phyloP scores from a whole-genome alignment of 2,329 filamentous ascomycete species.

The Zymoseptoria pseudotritici region DNA sequence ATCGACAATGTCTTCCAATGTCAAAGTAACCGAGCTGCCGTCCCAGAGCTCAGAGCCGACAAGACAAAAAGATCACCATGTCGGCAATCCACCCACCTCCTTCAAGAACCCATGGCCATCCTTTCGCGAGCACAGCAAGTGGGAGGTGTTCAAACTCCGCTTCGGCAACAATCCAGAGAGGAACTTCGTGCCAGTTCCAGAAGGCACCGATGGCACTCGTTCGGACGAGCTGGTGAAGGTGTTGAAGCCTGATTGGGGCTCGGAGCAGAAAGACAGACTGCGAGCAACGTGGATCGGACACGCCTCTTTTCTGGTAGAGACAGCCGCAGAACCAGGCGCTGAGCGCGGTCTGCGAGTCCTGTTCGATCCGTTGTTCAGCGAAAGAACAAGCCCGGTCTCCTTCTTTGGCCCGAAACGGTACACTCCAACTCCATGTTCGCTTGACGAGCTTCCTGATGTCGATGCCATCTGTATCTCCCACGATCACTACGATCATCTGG shows the following conservation, averaged over 20 bases:
- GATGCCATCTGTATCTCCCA: conserved; percentile 49
- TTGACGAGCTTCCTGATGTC: conserved; percentile 45
- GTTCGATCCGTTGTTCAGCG: conserved; percentile 48
- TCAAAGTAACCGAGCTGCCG: conserved; percentile 3
- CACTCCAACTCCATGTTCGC: conserved; percentile 43
- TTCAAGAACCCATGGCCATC: conserved; percentile 48
- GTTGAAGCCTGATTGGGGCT: conserved; percentile 35
- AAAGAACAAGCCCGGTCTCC: conserved; percentile 41
- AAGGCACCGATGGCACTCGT: conserved; percentile 23
- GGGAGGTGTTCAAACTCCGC: conserved; percentile 29
- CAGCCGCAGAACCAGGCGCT: conserved; percentile 24
- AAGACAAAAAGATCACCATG: conserved; percentile 32
- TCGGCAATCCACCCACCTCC: conserved; percentile 36
- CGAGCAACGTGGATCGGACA: conserved; percentile 48
- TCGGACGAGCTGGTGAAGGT: conserved; percentile 37
- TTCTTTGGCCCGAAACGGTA: conserved; percentile 46
- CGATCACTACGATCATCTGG: conserved; percentile 51
- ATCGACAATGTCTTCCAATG: conserved; percentile 2
- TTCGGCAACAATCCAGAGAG: conserved; percentile 32
- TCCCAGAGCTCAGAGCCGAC: conserved; percentile 12
- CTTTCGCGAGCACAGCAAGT: conserved; percentile 14
- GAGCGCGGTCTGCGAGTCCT: conserved; percentile 40
- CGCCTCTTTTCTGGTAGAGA: conserved; percentile 44
- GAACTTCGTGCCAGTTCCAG: conserved; percentile 42
- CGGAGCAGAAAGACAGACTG: conserved; percentile 22